Base-by-base conservation (phyloP, 345 rosid genomes). In the Clarkia xantiana region DNA sequence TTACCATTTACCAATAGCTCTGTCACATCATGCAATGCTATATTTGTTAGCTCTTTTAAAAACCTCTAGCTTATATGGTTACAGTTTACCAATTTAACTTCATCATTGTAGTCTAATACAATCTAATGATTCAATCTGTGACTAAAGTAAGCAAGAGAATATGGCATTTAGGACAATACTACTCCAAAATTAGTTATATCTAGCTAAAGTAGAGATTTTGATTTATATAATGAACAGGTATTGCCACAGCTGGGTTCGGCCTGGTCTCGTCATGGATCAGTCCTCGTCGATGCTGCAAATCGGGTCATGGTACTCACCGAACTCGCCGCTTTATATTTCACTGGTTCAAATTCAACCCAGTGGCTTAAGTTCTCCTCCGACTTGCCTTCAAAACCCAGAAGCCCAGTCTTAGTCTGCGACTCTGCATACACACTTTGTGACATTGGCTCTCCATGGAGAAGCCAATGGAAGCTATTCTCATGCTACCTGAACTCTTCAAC, bases 161-260 rank as follows among this genome's bases (percentile, higher is more conserved):
- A 5, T 29, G 36, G 8, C 36, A 29, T 29, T 3, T 29, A 29
- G 36, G 36, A 29, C 5, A 29, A 29, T 4, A 29, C 8, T 29
- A 22, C 2, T 22, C 25, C 25, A 22, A 22, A 22, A 22, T 2
- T 22, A 22, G 5, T 22, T 22, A 22, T 29, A 5, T 4, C 1
- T 29, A 3, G 36, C 9, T 29, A 5, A 29, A 29, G 36, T 7
- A 29, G 8, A 29, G 36, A 29, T 29, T 29, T 29, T 29, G 36
- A 10, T 29, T 29, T 7, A 5, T 29, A 5, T 29, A 29, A 29
- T 29, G 36, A 29, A 29, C 71, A 57, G 46, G 81, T 78, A 4
- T 63, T 89, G 45, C 97, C 95, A 22, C 87, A 73, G 57, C 73
- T 89, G 6, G 97, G 97, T 15, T 84, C 95, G 1, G 95, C 97